Evolutionary conservation across 805 yeast genomes (phyloP).

Genomic region (Lachancea meyersii): DNA sequence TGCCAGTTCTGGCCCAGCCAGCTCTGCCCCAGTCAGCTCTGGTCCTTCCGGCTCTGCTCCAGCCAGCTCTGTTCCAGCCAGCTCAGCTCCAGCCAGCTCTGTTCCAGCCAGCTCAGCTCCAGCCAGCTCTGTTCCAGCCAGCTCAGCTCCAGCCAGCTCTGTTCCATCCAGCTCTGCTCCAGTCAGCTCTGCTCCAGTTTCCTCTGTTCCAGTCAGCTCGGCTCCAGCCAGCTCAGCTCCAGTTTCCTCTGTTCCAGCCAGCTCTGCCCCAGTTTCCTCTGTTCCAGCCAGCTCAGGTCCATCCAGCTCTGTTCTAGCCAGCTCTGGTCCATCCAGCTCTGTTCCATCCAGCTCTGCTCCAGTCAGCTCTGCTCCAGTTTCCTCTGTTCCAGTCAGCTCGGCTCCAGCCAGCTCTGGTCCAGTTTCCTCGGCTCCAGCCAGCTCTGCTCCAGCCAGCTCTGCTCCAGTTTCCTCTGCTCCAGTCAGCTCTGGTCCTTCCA

Average conservation of each 20-base stretch:
- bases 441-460: conserved; percentile 2
- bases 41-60: conserved; percentile 6
- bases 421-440: background rate
- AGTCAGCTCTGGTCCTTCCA: background rate
- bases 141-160: conserved; percentile 4
- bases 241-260: conserved; percentile 1
- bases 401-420: conserved; percentile 3
- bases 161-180: background rate
- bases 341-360: conserved; percentile 7
- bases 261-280: conserved; percentile 1
- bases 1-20: background rate
- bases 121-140: conserved; percentile 1
- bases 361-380: conserved; percentile 5
- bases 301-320: conserved; percentile 8
- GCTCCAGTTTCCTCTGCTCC: background rate
- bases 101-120: conserved; percentile 3
- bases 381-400: conserved; percentile 7
- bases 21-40: conserved; percentile 7
- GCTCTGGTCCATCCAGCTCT: conserved; percentile 5
- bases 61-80: conserved; percentile 3
- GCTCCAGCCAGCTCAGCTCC: background rate
- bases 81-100: conserved; percentile 1
- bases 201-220: background rate
- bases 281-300: conserved; percentile 7
- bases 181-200: background rate